phyloP scores from a whole-genome alignment of 2,329 filamentous ascomycete species.

The Pseudocercospora musae region DNA sequence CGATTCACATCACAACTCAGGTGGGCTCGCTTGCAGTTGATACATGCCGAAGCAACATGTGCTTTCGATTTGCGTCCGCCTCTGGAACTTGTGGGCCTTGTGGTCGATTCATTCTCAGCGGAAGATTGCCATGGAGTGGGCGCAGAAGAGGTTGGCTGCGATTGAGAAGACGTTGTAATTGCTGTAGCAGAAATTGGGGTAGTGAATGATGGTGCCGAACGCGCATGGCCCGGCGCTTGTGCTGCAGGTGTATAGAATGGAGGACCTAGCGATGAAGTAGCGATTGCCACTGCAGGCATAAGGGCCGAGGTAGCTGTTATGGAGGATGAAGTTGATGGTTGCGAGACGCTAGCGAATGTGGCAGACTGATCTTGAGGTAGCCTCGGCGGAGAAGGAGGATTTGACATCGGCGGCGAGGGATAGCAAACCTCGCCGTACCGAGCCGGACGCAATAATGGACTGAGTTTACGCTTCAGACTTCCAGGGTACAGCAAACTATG shows the following conservation, averaged over 20 bases:
- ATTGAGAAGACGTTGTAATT: constrained; percentile 26
- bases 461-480: constrained; percentile 21
- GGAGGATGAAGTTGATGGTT: constrained; percentile 7
- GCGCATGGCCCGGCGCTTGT: constrained; percentile 3
- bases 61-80: constrained; percentile 45
- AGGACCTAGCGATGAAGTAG: constrained; percentile 9
- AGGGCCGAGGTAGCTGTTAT: constrained; percentile 8
- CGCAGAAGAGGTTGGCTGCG: constrained; percentile 1
- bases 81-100: constrained; percentile 14
- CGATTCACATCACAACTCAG: constrained; percentile 65
- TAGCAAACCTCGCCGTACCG: constrained; percentile 30
- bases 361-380: constrained; percentile 17
- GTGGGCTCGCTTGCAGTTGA: constrained; percentile 82
- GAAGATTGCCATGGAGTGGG: neutral
- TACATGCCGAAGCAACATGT: constrained; percentile 79
- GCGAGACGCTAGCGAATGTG: constrained; percentile 6
- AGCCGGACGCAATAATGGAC: constrained; percentile 5
- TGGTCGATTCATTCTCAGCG: constrained; percentile 2
- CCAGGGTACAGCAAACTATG: constrained; percentile 8
- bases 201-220: neutral
- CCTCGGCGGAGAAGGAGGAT: constrained; percentile 43
- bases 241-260: constrained; percentile 13
- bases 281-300: constrained; percentile 21
- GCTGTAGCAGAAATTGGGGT: constrained; percentile 6
- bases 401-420: constrained; percentile 53